Percentiles rank a stretch among this genome's conserved stretches.
phyloP scores from a whole-genome alignment of 306 rosid species.

The Glycine soja region DNA sequence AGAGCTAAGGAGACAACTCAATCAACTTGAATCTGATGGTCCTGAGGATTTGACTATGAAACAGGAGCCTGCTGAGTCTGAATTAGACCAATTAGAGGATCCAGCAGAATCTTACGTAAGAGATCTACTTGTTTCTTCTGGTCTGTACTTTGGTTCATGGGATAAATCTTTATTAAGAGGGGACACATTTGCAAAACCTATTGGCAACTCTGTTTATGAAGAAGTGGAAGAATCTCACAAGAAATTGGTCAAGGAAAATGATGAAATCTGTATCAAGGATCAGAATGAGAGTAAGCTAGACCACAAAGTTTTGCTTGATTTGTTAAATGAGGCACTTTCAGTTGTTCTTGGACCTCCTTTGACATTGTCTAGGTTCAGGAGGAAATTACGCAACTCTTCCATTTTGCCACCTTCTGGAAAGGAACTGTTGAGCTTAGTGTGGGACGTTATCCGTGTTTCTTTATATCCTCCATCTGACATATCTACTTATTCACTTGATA shows the following conservation, averaged over 20 bases:
- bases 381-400: constrained; percentile 59
- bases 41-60: constrained; percentile 54
- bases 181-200: constrained; percentile 67
- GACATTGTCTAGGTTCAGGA: constrained; percentile 59
- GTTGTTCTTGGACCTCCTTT: constrained; percentile 69
- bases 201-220: constrained; percentile 75
- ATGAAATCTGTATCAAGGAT: too few relatives aligned
- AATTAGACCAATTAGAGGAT: constrained; percentile 63
- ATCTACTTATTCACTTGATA: constrained; percentile 62
- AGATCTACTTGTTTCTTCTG: constrained; percentile 87
- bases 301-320: constrained; percentile 70
- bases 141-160: constrained; percentile 84
- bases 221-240: constrained; percentile 84
- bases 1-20: constrained; percentile 88
- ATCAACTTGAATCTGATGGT: constrained; percentile 75
- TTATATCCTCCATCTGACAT: constrained; percentile 59
- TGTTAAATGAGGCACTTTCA: constrained; percentile 83
- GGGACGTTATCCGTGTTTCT: constrained; percentile 61
- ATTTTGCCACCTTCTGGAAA: constrained; percentile 62
- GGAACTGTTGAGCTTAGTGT: constrained; percentile 69
- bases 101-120: constrained; percentile 85
- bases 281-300: constrained; percentile 46
- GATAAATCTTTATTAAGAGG: constrained; percentile 67
- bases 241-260: constrained; percentile 49
- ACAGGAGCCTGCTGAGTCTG: constrained; percentile 57